Evolutionary conservation across 2,329 filamentous ascomycete genomes (phyloP).

Genomic region (Colletotrichum trifolii): DNA sequence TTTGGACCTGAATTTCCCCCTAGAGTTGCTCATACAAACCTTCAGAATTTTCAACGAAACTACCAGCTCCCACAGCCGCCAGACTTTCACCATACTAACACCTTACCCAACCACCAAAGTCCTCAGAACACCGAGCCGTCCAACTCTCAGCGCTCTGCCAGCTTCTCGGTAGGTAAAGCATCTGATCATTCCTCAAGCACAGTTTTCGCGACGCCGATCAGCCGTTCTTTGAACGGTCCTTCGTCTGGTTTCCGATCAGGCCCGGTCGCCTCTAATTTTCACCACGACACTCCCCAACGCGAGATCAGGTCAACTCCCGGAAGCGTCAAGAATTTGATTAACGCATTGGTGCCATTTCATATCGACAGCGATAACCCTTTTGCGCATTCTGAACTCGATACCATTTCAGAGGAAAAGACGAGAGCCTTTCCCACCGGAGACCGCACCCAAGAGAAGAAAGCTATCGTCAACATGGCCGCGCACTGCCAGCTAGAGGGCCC

Average conservation of each 20-base stretch:
- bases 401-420: constrained; percentile 23
- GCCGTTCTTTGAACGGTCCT: constrained; percentile 14
- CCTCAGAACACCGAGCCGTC: background rate
- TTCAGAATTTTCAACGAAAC: background rate
- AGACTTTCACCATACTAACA: constrained; percentile 13
- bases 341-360: background rate
- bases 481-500: constrained; percentile 37
- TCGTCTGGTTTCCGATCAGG: constrained; percentile 21
- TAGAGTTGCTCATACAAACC: constrained; percentile 1
- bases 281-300: constrained; percentile 6
- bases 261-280: background rate
- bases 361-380: constrained; percentile 2
- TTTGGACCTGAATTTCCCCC: constrained; percentile 19
- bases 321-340: constrained; percentile 12
- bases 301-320: constrained; percentile 1
- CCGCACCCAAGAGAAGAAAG: constrained; percentile 4
- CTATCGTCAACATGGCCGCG: constrained; percentile 25
- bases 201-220: constrained; percentile 16
- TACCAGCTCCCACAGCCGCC: constrained; percentile 28
- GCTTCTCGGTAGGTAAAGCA: constrained; percentile 16
- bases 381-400: constrained; percentile 1
- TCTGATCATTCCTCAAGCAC: constrained; percentile 12
- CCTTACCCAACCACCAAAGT: constrained; percentile 4
- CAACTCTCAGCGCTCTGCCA: background rate
- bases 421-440: background rate